Evolutionary conservation across 176 grass and related monocot species (phyloP).

Genomic region (Metroxylon sagu): DNA sequence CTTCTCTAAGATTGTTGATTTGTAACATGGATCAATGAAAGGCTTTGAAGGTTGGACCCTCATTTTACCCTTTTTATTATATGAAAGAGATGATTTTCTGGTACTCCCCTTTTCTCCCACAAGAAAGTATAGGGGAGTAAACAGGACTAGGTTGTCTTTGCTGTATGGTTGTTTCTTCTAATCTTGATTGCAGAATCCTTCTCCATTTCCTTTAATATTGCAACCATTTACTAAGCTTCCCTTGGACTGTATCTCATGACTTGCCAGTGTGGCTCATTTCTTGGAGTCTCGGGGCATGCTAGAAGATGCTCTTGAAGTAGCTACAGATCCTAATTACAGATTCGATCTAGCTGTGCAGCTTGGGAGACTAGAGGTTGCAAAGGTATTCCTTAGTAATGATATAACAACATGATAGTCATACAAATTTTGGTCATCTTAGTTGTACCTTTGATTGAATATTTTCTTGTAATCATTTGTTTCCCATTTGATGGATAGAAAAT

Average conservation of each 20-base stretch:
- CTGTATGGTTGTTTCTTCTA: neutral
- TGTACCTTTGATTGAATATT: neutral
- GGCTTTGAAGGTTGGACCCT: no score
- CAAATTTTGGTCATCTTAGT: neutral
- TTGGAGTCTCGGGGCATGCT: slow-evolving; percentile 34
- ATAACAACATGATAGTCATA: no score
- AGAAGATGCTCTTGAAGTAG: slow-evolving; percentile 53
- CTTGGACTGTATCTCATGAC: slow-evolving; percentile 3
- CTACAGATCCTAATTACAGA: slow-evolving; percentile 43
- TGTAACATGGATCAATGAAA: no score
- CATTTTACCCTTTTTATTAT: no score
- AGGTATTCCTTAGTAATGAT: slow-evolving; percentile 6
- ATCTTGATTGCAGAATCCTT: neutral
- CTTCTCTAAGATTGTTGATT: neutral
- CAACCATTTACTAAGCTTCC: neutral
- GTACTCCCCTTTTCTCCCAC: neutral
- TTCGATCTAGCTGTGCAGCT: slow-evolving; percentile 16
- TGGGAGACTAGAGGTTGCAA: slow-evolving; percentile 4
- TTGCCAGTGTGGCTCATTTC: slow-evolving; percentile 55
- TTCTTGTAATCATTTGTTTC: neutral
- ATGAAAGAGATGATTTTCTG: no score
- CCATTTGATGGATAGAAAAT: neutral
- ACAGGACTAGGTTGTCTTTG: no score
- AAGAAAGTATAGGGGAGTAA: no score
- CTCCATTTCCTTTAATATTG: no score